Percentiles rank a stretch among this genome's conserved stretches.
phyloP scores from a whole-genome alignment of 495 filamentous ascomycete species.

The Aspergillus indologenus region DNA sequence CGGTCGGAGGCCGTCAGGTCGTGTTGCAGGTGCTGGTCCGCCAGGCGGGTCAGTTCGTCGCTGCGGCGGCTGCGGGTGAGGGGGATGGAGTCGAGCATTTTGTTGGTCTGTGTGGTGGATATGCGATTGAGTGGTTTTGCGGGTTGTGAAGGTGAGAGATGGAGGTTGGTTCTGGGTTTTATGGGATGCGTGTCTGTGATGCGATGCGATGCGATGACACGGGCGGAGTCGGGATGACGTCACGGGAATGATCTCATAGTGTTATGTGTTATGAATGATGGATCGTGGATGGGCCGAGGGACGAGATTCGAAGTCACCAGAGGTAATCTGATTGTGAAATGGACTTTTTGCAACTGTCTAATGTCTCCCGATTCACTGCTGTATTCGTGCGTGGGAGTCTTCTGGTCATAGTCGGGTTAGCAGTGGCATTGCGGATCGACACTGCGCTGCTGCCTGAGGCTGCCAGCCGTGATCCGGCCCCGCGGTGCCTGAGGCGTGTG shows the following conservation, averaged over 20 bases:
- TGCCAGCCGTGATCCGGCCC: background rate
- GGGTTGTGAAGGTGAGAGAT: background rate
- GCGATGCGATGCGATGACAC: no score
- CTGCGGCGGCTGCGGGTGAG: slow-evolving; percentile 51
- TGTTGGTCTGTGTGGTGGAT: background rate
- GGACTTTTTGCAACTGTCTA: no score
- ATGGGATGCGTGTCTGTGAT: no score
- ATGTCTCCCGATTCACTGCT: no score
- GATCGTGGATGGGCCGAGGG: no score
- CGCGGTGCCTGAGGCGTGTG: background rate
- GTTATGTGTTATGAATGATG: no score
- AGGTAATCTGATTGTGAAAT: no score
- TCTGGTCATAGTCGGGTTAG: no score
- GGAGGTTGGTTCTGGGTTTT: background rate
- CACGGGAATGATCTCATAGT: background rate
- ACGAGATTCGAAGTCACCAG: no score
- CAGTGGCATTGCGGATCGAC: background rate
- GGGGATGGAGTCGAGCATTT: slow-evolving; percentile 51
- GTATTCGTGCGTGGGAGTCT: no score
- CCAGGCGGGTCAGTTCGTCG: slow-evolving; percentile 54
- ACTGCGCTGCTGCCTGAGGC: background rate
- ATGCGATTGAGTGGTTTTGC: background rate
- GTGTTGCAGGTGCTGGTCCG: slow-evolving; percentile 61
- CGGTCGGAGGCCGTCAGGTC: slow-evolving; percentile 60
- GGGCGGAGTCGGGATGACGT: no score